Conservation (phyloP, 108 stramenopile species). For the Nitzschia putrida region DNA sequence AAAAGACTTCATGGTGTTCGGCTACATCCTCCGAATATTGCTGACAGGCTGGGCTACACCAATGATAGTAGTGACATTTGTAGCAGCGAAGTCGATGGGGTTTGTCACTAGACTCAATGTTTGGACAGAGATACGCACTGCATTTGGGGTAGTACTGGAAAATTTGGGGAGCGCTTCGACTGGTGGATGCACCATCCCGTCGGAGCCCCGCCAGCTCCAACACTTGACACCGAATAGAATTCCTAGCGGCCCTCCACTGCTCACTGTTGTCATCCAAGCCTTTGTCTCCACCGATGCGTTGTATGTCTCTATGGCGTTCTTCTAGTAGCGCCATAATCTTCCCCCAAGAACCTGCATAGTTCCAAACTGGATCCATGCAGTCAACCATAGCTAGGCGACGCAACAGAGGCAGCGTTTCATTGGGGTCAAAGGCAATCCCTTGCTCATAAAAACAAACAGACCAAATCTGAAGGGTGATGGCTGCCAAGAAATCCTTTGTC, state of each 20-base stretch:
- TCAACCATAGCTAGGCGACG: conserved; percentile 46
- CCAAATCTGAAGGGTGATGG: conserved; percentile 36
- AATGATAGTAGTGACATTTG: conserved; percentile 52
- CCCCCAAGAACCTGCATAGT: conserved; percentile 43
- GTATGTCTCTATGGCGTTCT: conserved; percentile 17
- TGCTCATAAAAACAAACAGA: conserved; percentile 30
- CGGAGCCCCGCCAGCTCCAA: conserved; percentile 19
- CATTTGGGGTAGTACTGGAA: conserved; percentile 50
- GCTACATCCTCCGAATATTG: conserved; percentile 34
- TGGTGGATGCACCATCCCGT: conserved; percentile 5
- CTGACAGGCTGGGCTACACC: conserved; percentile 40
- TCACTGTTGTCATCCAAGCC: conserved; percentile 25
- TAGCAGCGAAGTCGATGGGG: conserved; percentile 48
- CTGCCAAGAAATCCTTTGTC: conserved; percentile 36
- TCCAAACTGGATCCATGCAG: conserved; percentile 43
- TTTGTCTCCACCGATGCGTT: conserved; percentile 30
- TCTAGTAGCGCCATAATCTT: conserved; percentile 25
- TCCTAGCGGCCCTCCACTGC: conserved; percentile 31
- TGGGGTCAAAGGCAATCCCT: conserved; percentile 14
- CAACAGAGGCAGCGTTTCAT: conserved; percentile 28
- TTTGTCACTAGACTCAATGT: conserved; percentile 36
- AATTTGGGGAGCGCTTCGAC: conserved; percentile 26
- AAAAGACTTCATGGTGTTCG: conserved; percentile 29
- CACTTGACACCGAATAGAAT: conserved; percentile 46
- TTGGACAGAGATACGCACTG: conserved; percentile 27